Base-by-base conservation (phyloP, 495 filamentous ascomycete genomes). In the Diplogelasinospora grovesii region DNA sequence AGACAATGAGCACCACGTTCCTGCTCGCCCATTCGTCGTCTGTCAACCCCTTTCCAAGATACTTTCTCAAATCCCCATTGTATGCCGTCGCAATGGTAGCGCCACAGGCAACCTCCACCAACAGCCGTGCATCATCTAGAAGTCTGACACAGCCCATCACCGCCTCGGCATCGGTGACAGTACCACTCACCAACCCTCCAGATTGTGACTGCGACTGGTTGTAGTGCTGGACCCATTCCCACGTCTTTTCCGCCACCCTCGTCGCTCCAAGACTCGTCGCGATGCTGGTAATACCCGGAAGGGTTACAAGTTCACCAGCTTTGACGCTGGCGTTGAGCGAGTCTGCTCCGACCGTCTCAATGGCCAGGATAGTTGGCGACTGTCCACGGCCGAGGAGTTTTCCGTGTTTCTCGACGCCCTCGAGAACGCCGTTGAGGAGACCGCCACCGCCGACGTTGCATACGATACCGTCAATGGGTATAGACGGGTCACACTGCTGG, bases 381-480 rank as follows among this genome's bases (percentile, higher is more conserved):
- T 16, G 14, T 48, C 54, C 47, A 24, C 41, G 23, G 3, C 52
- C 52, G 13, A 57, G 42, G 10, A 43, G 23, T 22, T 57, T 48
- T 10, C 64, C 53, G 53, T 71, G 61, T 21, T 53, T 44, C 45
- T 85, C 77, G 7, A 95, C 56, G 7, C 86, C 89, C 57, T 79
- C 65, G 56, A 87, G 75, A 5, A 96, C 52, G 1, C 90, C 90
- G 43, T 81, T 82, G 24, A 95, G 69, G 28, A 98, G 63, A 1
- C 92, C 92, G 3, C 92, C 92, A 10, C 92, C 92, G 8, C 90
- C 92, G 31, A 95, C 87, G 47, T 73, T 83, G 57, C 86, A 93
- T 8, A 95, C 72, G 2, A 98, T 61, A 6, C 76, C 84, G 50
- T 88, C 82, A 14, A 82, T 52, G 11, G 49, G 57, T 2, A 22